Evolutionary conservation across 176 grass and related monocot species (phyloP), one percentile per base, ranked within the genome.

Genomic region (Lolium perenne): DNA sequence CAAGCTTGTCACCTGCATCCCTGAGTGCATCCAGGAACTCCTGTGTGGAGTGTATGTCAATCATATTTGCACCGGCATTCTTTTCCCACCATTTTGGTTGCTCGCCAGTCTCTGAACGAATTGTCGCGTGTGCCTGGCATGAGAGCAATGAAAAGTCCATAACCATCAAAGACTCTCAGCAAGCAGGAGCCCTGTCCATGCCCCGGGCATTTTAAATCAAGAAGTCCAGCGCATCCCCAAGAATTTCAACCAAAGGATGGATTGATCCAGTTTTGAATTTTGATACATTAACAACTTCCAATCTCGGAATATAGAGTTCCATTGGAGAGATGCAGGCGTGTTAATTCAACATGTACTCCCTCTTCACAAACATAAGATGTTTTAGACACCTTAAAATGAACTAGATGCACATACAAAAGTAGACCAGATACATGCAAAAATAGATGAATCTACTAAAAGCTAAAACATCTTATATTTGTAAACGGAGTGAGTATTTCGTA

Each of bases 71-170:
- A 43, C 84, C 80, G n/a, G 90, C 94, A 88, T 94, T 94, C 72
- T 69, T 94, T 82, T 99, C 94, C 97, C 97, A 99, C 97, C 94
- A 99, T 84, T 99, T 93, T 1, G 92, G 95, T 64, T 86, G 85
- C 65, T 88, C 94, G 1, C 51, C 66, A 12, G 63, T 89, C 81
- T 88, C 77, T 35, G 67, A 29, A 26, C 80, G 69, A 4, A 76
- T 6, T 23, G 50, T 72, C 2, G 88, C 94, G 79, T 89, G 83
- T 17, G 74, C 82, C 97, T 99, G 67, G 47, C 78, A 81, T 11
- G 54, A 89, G 46, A 88, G 78, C n/a, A 78, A 87, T 51, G 68
- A 84, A 85, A 84, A 32, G 23, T 51, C 7, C 72, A 32, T 53
- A 29, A 50, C 58, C 10, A 93, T 76, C 77, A 95, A 68, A 84